Percentiles rank a stretch among this genome's conserved stretches.
Evolutionary conservation across 2,329 filamentous ascomycete species (phyloP).

Genomic region (Curvularia lunata): DNA sequence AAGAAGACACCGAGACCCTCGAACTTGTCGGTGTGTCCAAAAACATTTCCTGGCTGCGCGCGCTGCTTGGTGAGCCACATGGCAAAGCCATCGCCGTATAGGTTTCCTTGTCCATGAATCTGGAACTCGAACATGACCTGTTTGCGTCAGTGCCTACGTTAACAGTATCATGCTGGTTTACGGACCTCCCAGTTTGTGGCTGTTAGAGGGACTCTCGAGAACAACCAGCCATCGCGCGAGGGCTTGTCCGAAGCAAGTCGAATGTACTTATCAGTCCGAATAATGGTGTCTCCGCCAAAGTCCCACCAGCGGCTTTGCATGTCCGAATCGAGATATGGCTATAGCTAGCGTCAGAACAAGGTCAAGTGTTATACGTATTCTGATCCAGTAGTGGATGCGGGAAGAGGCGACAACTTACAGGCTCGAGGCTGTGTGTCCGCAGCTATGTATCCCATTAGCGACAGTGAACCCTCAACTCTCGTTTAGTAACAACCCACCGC

Average conservation of each 20-base stretch:
- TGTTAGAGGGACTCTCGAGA: constrained; percentile 90
- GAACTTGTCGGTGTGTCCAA: constrained; percentile 85
- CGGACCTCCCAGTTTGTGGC: constrained; percentile 94
- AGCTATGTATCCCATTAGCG: constrained; percentile 61
- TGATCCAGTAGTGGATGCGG: background rate
- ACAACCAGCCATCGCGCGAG: constrained; percentile 91
- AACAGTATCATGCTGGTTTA: background rate
- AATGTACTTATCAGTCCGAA: constrained; percentile 80
- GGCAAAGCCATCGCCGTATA: constrained; percentile 95
- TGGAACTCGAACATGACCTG: constrained; percentile 93
- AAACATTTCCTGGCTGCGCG: constrained; percentile 79
- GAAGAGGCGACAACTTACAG: constrained; percentile 63
- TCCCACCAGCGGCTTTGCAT: constrained; percentile 99
- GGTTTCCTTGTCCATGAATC: constrained; percentile 84
- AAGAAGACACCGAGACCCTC: constrained; percentile 95
- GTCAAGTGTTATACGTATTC: background rate
- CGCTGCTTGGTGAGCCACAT: constrained; percentile 98
- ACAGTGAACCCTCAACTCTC: background rate
- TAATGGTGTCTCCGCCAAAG: constrained; percentile 93
- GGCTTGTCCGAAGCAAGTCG: constrained; percentile 89
- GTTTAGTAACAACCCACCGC: constrained; percentile 59
- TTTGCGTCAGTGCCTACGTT: constrained; percentile 33
- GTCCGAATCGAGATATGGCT: constrained; percentile 97
- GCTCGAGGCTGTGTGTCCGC: constrained; percentile 81
- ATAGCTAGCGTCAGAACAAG: constrained; percentile 20